Evolutionary conservation across 768 basidiomycete species (phyloP), one percentile per base, ranked within the genome.

Genomic region (Lactarius hengduanensis): DNA sequence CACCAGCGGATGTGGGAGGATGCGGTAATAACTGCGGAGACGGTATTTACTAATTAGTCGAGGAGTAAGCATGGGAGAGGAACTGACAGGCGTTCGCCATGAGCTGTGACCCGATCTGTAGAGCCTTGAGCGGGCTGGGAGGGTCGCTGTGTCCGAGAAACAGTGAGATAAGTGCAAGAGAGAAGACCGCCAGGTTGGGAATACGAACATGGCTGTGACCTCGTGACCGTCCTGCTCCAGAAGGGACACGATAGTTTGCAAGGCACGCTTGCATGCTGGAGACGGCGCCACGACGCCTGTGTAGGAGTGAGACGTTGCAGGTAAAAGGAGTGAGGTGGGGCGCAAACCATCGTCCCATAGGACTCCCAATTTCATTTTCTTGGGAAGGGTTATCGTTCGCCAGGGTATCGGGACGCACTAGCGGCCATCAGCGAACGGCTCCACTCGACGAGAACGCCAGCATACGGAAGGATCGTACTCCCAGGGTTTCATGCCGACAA

Each of bases 401-500:
- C 73, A 79, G 0, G 81, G 79, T 22, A 81, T 74, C 45, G 74
- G 70, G 22, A 72, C 60, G 40, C 72, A 74, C 79, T 80, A 26
- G 16, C 58, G 40, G 53, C 30, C 20, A 22, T 28, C 16, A 59
- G 32, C 3, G 57, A 62, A 15, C 5, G 26, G 7, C 34, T 32
- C 26, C 54, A 20, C 20, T 45, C 7, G 7, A n/a, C 32, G 47
- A 40, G 11, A 32, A 53, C 20, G 45, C 10, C 56, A 32, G 64
- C 74, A 73, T 64, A 81, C 81, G 3, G 71, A 71, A 64, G 85
- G 82, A 71, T 90, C 89, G 66, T 89, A 89, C 18, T 80, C 78
- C 87, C 88, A 90, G 18, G 89, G 86, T 62, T 82, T 82, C 74
- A 84, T 84, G 55, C 76, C 76, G 26, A 89, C 78, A 9, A 90